These are phyloP conservation scores for Torulaspora indica DNA, from an alignment of 805 yeast species.

Conservation along the genomic window DNA sequence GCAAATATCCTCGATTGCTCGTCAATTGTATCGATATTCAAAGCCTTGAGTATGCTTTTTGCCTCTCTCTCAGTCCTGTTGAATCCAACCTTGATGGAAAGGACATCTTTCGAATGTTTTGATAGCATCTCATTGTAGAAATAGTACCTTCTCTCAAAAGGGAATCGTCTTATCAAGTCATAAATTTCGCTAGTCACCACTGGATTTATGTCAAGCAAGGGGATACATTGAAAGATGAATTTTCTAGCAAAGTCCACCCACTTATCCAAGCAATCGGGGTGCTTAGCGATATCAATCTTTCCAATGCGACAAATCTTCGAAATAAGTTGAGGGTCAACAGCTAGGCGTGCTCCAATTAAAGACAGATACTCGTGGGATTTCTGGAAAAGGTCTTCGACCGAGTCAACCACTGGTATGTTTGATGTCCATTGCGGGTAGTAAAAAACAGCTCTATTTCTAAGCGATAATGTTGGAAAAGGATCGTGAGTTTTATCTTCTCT, in stretches of 20 bases:
- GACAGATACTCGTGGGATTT: slow-evolving; percentile 47
- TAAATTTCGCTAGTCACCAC: slow-evolving; percentile 58
- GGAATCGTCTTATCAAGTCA: slow-evolving; percentile 47
- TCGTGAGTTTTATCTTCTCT: slow-evolving; percentile 14
- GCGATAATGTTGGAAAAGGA: slow-evolving; percentile 13
- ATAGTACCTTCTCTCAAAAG: slow-evolving; percentile 63
- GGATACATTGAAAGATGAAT: slow-evolving; percentile 60
- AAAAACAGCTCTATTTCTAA: slow-evolving; percentile 28
- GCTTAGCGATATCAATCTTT: slow-evolving; percentile 27
- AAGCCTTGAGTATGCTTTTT: slow-evolving; percentile 68
- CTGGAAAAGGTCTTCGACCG: slow-evolving; percentile 44
- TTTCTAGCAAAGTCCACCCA: slow-evolving; percentile 65
- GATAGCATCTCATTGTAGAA: slow-evolving; percentile 74
- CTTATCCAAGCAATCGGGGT: slow-evolving; percentile 19
- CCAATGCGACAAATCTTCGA: slow-evolving; percentile 62
- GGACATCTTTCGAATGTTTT: slow-evolving; percentile 51
- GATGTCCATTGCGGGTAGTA: slow-evolving; percentile 50
- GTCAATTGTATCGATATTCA: slow-evolving; percentile 72
- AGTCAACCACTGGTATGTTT: slow-evolving; percentile 38
- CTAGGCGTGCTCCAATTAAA: slow-evolving; percentile 53
- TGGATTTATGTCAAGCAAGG: slow-evolving; percentile 52
- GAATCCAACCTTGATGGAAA: slow-evolving; percentile 53
- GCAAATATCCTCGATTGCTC: slow-evolving; percentile 71
- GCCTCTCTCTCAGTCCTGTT: slow-evolving; percentile 73
- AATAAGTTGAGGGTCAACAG: slow-evolving; percentile 46